A percentile compares a stretch with the other conserved stretches of the same genome.
phyloP scores from a whole-genome alignment of 345 rosid genomes.

The Acer campestre region DNA sequence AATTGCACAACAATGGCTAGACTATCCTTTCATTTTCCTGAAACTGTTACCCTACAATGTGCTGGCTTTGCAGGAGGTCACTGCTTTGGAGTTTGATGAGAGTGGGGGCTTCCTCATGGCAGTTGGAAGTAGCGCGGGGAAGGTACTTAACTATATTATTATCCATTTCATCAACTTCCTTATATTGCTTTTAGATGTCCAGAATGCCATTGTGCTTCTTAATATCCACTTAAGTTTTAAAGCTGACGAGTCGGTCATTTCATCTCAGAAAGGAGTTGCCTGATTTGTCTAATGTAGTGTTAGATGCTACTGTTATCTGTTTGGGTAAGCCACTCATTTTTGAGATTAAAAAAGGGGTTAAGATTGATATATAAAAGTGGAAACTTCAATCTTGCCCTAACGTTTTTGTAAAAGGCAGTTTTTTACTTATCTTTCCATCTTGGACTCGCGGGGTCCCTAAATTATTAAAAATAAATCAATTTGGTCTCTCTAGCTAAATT shows the following conservation, averaged over 20 bases:
- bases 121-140: constrained; percentile 90
- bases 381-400: not conserved
- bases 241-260: not conserved
- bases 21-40: not conserved
- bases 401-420: no score
- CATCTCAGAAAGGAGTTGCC: not conserved
- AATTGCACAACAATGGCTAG: not conserved
- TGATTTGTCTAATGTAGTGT: not conserved
- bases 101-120: constrained; percentile 81
- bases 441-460: no score
- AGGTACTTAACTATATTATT: constrained; percentile 48
- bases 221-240: not conserved
- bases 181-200: not conserved
- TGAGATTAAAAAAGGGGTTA: not conserved
- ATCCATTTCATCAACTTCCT: not conserved
- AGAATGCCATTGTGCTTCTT: not conserved
- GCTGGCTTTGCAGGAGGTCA: constrained; percentile 67
- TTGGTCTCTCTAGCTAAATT: no score
- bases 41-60: constrained; percentile 12
- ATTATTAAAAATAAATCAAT: no score
- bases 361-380: not conserved
- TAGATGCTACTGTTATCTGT: not conserved
- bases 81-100: constrained; percentile 81
- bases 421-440: no score
- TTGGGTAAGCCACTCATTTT: not conserved